Evolutionary conservation across 371 early-diverging fungal species (phyloP), one percentile per base, ranked within the genome.

Genomic region (Basidiobolus meristosporus): DNA sequence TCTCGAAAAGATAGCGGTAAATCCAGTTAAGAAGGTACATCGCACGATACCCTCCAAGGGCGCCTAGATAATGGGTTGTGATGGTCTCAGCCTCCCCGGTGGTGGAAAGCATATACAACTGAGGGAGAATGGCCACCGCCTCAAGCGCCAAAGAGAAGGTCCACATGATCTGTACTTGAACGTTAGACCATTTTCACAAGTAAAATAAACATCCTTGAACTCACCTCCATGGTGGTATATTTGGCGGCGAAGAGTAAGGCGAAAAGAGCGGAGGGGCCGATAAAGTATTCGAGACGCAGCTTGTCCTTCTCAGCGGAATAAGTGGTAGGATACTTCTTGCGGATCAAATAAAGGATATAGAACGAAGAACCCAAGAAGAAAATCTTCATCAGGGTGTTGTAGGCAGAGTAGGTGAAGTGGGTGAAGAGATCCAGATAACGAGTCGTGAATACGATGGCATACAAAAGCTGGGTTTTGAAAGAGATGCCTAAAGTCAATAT

Each of bases 11-110:
- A 57, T 77, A 90, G 20, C 93, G 79, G 48, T 90, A 86, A 23
- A 97, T 71, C 96, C 99, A 98, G 55, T 95, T 93, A 39, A 93
- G 40, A 11, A 98, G 53, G 63, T 99, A 99, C n/a, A 95, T 56
- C 0, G 73, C 79, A 26, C 99, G 83, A 57, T 99, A 99, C 1
- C 81, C 82, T 3, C 99, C 99, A 16, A 99, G 59, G 1, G 98
- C 89, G 58, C 97, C 89, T 30, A 99, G 60, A 60, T 98, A 99
- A 52, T 93, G 96, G 1, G 90, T 79, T 1, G 99, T 99, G 50
- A 98, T 92, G 4, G 89, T 91, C 50, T 98, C 98, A 7, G 96
- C 96, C 54, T 98, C 98, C 15, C 97, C 97, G 2, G 92, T 92
- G 44, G 90, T 75, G 18, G 90, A 80, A 38, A 98, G 61, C 73